Conservation (phyloP, 352 stramenopile genomes). For the Pythium pyrilobum region DNA sequence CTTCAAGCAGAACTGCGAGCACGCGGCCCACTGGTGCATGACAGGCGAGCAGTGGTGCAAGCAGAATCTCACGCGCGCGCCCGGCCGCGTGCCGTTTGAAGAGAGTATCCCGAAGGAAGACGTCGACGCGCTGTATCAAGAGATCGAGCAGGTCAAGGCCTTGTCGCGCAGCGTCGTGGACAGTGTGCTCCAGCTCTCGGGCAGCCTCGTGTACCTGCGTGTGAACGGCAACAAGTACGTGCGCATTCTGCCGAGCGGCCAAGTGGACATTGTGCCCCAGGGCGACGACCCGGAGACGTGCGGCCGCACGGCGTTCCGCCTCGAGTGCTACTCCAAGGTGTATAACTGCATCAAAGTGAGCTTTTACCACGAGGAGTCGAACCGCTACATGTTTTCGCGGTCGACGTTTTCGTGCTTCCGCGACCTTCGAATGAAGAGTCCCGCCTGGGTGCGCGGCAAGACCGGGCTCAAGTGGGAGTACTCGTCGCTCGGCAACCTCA, state of each 20-base stretch:
- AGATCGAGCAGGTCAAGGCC: conserved; percentile 75
- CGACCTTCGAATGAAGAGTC: conserved; percentile 76
- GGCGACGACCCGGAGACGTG: conserved; percentile 36
- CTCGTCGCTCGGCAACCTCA: conserved; percentile 70
- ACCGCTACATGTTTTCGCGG: conserved; percentile 78
- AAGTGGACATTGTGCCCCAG: conserved; percentile 48
- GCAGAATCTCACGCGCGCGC: conserved; percentile 70
- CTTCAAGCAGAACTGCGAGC: conserved; percentile 86
- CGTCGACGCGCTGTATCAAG: conserved; percentile 57
- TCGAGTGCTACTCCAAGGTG: conserved; percentile 71
- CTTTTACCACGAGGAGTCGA: conserved; percentile 63
- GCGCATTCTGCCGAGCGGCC: conserved; percentile 38
- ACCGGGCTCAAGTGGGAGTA: conserved; percentile 78
- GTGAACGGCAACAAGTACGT: conserved; percentile 74
- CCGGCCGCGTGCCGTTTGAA: conserved; percentile 75
- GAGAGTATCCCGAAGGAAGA: conserved; percentile 66
- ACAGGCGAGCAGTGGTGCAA: conserved; percentile 88
- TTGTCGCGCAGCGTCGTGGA: conserved; percentile 61
- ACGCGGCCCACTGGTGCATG: conserved; percentile 86
- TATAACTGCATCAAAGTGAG: conserved; percentile 88
- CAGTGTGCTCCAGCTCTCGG: conserved; percentile 61
- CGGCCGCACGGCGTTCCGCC: conserved; percentile 58
- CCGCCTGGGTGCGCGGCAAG: conserved; percentile 46
- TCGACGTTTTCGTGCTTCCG: conserved; percentile 84
- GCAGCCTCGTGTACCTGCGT: conserved; percentile 52